Conservation (phyloP, 768 basidiomycete genomes). For the Podaxis sp. region DNA sequence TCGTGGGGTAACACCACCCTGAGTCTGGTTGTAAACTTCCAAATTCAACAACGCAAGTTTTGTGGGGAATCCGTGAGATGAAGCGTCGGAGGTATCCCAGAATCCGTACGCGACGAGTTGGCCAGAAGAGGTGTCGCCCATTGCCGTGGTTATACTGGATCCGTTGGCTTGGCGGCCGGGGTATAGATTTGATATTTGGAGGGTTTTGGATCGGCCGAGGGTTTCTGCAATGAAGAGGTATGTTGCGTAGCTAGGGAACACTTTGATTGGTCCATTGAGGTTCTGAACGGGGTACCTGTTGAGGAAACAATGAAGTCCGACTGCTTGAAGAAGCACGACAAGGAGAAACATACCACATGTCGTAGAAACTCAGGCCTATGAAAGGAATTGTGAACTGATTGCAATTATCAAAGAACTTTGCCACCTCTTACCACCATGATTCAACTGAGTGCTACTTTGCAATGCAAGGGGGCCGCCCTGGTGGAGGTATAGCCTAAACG, state of each 20-base stretch:
- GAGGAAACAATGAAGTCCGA: background rate
- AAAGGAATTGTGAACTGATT: background rate
- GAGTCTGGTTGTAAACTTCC: conserved; percentile 51
- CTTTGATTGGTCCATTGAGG: conserved; percentile 45
- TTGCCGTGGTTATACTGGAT: conserved; percentile 50
- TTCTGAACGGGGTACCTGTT: conserved; percentile 49
- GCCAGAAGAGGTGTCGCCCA: conserved; percentile 46
- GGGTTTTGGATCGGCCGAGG: conserved; percentile 41
- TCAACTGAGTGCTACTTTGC: conserved; percentile 49
- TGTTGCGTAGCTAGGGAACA: conserved; percentile 54
- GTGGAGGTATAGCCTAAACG: conserved; percentile 47
- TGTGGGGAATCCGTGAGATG: conserved; percentile 33
- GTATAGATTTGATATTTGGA: conserved; percentile 48
- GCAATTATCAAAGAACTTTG: background rate
- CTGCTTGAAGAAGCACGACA: background rate
- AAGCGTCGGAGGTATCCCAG: conserved; percentile 37
- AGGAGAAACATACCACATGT: conserved; percentile 39
- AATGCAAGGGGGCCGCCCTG: conserved; percentile 54
- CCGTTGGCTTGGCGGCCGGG: conserved; percentile 53
- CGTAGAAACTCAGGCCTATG: conserved; percentile 42
- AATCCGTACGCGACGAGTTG: conserved; percentile 53
- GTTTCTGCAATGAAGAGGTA: conserved; percentile 52
- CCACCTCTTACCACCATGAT: conserved; percentile 40
- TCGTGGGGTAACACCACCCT: conserved; percentile 30
- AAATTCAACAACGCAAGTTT: conserved; percentile 52